A percentile compares a stretch with the other conserved stretches of the same genome.
Evolutionary conservation across 768 basidiomycete species (phyloP).

Genomic region (Trametes punicea): DNA sequence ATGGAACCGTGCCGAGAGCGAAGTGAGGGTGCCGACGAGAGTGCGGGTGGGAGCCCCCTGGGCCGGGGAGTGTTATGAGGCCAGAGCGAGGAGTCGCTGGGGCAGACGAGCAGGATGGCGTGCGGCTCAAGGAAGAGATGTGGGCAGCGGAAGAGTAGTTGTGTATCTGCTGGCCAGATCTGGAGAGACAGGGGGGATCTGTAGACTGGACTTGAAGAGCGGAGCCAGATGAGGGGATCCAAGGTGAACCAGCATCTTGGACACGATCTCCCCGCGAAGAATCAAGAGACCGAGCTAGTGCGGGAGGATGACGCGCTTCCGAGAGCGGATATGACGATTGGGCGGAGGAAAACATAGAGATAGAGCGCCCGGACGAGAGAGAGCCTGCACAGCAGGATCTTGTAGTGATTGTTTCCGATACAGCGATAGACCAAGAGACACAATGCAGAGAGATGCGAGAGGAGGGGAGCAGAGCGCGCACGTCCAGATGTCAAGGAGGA

Average conservation of each 20-base stretch:
- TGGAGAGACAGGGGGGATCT: constrained; percentile 6
- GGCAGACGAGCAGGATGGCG: constrained; percentile 1
- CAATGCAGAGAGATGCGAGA: neutral
- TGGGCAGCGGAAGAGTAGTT: neutral
- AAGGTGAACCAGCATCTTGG: constrained; percentile 1
- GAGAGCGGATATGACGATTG: constrained; percentile 12
- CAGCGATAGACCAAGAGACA: neutral
- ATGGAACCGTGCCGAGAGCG: neutral
- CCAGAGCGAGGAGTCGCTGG: constrained; percentile 3
- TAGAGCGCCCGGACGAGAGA: neutral
- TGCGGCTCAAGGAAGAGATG: neutral
- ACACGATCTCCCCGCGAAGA: neutral
- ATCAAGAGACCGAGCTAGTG: neutral
- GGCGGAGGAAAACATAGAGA: neutral
- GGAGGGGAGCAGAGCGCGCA: neutral
- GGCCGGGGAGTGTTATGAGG: neutral
- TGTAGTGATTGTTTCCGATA: neutral
- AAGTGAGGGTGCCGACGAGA: neutral
- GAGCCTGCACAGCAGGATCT: neutral
- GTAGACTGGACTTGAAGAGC: neutral
- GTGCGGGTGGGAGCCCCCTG: neutral
- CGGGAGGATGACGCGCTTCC: constrained; percentile 11
- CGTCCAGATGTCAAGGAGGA: neutral
- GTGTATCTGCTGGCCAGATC: constrained; percentile 1
- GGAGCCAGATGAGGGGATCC: constrained; percentile 2